Conservation (phyloP, 345 rosid genomes). For the Carallia pectinifolia region DNA sequence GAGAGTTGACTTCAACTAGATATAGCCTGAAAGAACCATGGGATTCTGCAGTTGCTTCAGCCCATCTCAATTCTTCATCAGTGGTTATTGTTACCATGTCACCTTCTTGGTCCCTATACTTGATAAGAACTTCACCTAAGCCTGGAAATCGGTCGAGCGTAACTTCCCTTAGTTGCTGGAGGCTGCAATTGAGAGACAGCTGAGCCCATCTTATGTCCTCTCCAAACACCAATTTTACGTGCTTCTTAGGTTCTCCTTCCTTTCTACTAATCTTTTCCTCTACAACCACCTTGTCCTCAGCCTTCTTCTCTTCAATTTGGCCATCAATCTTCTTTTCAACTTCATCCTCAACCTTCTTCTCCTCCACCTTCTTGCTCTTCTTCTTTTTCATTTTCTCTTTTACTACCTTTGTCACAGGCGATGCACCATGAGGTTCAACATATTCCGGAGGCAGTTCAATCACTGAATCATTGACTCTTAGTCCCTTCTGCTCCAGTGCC, state of each 20-base stretch:
- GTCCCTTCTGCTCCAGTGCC: conserved; percentile 54
- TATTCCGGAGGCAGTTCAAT: conserved; percentile 77
- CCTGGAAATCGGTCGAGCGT: conserved; percentile 67
- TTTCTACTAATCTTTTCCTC: conserved; percentile 48
- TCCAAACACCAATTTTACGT: conserved; percentile 62
- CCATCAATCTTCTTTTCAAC: conserved; percentile 29
- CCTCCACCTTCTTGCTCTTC: conserved; percentile 36
- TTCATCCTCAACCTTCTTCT: conserved; percentile 32
- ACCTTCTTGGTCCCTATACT: conserved; percentile 88
- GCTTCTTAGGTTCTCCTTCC: conserved; percentile 47
- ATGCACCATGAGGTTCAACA: conserved; percentile 54
- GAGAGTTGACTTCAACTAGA: conserved; percentile 60
- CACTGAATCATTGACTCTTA: conserved; percentile 51
- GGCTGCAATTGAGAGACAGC: conserved; percentile 65
- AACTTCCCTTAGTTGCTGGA: conserved; percentile 63
- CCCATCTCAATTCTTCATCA: conserved; percentile 79
- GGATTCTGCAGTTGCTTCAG: conserved; percentile 55
- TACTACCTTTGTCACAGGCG: conserved; percentile 26
- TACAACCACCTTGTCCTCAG: conserved; percentile 55
- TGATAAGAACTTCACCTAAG: conserved; percentile 62
- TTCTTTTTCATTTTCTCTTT: conserved; percentile 47
- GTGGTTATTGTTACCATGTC: conserved; percentile 81
- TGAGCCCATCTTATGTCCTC: conserved; percentile 83
- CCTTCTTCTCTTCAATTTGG: conserved; percentile 25
- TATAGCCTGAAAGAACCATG: conserved; percentile 54